A percentile compares a stretch with the other conserved stretches of the same genome.
Evolutionary conservation across 2,329 filamentous ascomycete species (phyloP).

Genomic region (Phaeophleospora eucalypticola): DNA sequence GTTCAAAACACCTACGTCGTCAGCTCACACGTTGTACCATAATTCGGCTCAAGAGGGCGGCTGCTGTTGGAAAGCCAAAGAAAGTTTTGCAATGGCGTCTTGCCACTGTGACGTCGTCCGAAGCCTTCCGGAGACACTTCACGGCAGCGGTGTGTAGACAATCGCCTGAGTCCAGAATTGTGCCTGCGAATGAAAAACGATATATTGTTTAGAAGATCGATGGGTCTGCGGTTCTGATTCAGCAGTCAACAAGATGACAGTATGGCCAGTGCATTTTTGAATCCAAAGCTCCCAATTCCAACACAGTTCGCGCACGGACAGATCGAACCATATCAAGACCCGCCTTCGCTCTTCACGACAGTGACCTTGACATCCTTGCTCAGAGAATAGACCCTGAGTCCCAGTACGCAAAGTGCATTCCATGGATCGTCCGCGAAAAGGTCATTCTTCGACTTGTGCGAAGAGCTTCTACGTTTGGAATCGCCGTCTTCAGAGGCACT

Average conservation of each 20-base stretch:
- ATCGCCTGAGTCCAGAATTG: too few relatives aligned
- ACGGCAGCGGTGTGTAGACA: too few relatives aligned
- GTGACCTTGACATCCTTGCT: constrained; percentile 51
- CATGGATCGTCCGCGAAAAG: constrained; percentile 51
- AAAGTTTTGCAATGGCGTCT: neutral
- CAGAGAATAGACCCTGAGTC: constrained; percentile 52
- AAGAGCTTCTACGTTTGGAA: constrained; percentile 1
- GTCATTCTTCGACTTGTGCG: constrained; percentile 30
- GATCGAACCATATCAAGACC: constrained; percentile 17
- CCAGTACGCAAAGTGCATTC: constrained; percentile 60
- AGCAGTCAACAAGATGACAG: too few relatives aligned
- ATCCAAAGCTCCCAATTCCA: too few relatives aligned
- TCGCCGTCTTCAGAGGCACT: constrained; percentile 9
- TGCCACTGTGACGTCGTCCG: neutral
- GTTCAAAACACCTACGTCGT: neutral
- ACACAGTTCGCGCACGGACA: too few relatives aligned
- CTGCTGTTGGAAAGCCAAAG: neutral
- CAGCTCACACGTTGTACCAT: neutral
- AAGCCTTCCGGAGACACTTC: neutral
- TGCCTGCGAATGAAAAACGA: too few relatives aligned
- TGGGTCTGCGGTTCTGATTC: too few relatives aligned
- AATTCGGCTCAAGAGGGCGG: neutral
- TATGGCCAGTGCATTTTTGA: too few relatives aligned
- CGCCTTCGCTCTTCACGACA: constrained; percentile 46
- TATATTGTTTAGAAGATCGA: too few relatives aligned